Base-by-base conservation (phyloP, 2,329 filamentous ascomycete species). In the Furcasterigmium furcatum region DNA sequence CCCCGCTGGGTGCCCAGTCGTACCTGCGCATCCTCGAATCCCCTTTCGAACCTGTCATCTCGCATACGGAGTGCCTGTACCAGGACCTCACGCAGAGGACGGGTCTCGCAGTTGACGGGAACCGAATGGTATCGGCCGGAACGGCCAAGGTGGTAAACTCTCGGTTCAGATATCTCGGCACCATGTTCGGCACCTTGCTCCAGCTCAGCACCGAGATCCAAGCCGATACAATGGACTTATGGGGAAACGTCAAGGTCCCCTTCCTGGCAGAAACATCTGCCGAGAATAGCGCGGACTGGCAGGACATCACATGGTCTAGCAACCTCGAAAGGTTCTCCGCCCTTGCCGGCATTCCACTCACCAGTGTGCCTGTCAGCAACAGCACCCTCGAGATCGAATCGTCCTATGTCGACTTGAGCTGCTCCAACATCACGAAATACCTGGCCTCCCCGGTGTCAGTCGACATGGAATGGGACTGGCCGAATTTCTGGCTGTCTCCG, bases 1-100 rank as follows among this genome's bases (percentile, higher is more conserved):
- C 61, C 4, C 60, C 61, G 2, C 45, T 64, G 4, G 62, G 60
- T 10, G 53, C 53, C 18, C 61, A 64, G 49, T 53, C 59, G 0
- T 42, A 58, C n/a, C 44, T 63, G 32, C 58, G 58, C 2, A 42
- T 51, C 24, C 38, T 51, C n/a, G 38, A 43, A 4, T 36, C 41
- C 6, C 20, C 30, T 3, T n/a, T 22, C 7, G 35, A 24, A 7
- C 14, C 38, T 2, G 22, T 32, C 3, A 16, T 29, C 9, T 9
- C n/a, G 1, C 22, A 36, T 0, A 18, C 43, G 4, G 18, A 24
- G 7, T 18, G 45, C 22, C 22, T 34, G 16, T 45, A 45, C 10
- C 41, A 45, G 18, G 38, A 47, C 42, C 30, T 32, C 30, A 32
- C 30, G 30, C 14, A 32, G 16, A n/a, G 14, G 14, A 45, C 36